A percentile compares a stretch with the other conserved stretches of the same genome.
Conservation (phyloP, 306 rosid species). For the Vigna mungo region DNA sequence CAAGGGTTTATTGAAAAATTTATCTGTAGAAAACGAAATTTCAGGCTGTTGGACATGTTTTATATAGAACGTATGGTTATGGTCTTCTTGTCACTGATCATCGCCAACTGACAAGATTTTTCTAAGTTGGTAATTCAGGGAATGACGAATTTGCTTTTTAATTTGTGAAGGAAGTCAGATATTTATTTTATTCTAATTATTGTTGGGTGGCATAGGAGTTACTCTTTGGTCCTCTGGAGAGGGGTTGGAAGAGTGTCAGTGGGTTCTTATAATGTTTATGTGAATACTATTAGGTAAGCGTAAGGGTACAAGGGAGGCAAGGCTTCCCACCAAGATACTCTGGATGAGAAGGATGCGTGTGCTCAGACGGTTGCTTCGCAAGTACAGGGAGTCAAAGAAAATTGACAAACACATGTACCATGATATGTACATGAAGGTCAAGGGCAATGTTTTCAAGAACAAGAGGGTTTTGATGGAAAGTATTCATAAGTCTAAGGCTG, state of each 20-base stretch:
- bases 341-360: slow-evolving; percentile 61
- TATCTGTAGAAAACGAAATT: background rate
- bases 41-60: background rate
- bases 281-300: slow-evolving; percentile 46
- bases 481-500: slow-evolving; percentile 58
- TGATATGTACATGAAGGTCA: slow-evolving; percentile 57
- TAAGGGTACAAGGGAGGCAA: slow-evolving; percentile 60
- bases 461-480: slow-evolving; percentile 59
- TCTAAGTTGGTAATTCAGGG: background rate
- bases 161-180: background rate
- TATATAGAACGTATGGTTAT: background rate
- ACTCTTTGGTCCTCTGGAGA: background rate
- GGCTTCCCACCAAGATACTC: slow-evolving; percentile 54
- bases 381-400: slow-evolving; percentile 52
- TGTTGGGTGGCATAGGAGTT: background rate
- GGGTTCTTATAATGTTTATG: slow-evolving; percentile 10
- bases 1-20: too few relatives aligned
- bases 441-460: slow-evolving; percentile 60
- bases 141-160: background rate
- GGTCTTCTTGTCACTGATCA: background rate
- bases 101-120: background rate
- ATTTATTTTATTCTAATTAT: background rate
- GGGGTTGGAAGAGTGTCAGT: background rate
- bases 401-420: slow-evolving; percentile 59
- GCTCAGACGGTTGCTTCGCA: slow-evolving; percentile 51